These are phyloP conservation scores for Piedraia hortae DNA, from an alignment of 2,329 filamentous ascomycete genomes.

Conservation along the genomic window DNA sequence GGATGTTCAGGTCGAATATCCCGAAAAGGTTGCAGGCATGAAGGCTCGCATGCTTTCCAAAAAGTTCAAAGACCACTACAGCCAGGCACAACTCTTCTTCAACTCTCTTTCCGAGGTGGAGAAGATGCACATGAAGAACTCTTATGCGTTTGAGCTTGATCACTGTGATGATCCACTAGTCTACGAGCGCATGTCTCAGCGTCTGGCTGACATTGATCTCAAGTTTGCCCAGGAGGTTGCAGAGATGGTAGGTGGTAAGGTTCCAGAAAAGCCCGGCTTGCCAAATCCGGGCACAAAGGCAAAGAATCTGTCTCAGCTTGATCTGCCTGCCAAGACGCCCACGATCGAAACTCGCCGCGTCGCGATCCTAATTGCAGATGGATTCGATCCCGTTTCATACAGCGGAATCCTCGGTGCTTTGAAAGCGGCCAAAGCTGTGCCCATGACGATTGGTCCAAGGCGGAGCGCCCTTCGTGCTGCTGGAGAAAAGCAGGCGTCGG, in stretches of 20 bases:
- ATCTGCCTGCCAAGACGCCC: conserved; percentile 32
- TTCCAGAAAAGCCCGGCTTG: conserved; percentile 24
- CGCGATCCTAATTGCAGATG: conserved; percentile 51
- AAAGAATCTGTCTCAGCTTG: conserved; percentile 40
- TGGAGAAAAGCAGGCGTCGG: conserved; percentile 24
- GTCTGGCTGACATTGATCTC: conserved; percentile 46
- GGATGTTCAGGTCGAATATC: conserved; percentile 42
- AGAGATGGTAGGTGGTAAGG: conserved; percentile 36
- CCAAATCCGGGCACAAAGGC: conserved; percentile 39
- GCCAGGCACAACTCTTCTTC: conserved; percentile 58
- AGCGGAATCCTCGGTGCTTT: conserved; percentile 36
- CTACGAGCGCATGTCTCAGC: conserved; percentile 39
- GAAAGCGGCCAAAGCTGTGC: conserved; percentile 32
- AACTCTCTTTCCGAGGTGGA: conserved; percentile 45
- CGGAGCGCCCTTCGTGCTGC: conserved; percentile 37
- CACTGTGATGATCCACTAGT: conserved; percentile 59
- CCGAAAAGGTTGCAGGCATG: conserved; percentile 36
- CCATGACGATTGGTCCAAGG: conserved; percentile 43
- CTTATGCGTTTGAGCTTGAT: conserved; percentile 45
- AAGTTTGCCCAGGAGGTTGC: conserved; percentile 40
- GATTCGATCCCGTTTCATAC: conserved; percentile 41
- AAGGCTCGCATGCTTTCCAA: conserved; percentile 39
- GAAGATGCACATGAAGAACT: conserved; percentile 31
- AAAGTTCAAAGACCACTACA: conserved; percentile 55
- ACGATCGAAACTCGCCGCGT: conserved; percentile 45